Conservation (phyloP, 208 protist species). For the Leishmania martiniquensis region DNA sequence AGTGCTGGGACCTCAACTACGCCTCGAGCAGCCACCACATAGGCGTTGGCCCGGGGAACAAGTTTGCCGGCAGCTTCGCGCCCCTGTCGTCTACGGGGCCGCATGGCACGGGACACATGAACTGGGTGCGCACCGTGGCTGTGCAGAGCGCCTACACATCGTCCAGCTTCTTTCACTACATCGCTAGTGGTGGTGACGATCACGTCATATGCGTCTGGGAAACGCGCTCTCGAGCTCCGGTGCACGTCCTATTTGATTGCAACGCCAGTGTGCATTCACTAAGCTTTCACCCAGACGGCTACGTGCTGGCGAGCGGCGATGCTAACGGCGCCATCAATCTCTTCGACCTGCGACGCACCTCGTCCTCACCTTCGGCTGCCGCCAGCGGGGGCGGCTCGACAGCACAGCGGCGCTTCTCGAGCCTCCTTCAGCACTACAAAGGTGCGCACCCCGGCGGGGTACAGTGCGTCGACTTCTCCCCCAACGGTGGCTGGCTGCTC, state of each 20-base stretch:
- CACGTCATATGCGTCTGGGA: constrained; percentile 84
- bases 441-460: constrained; percentile 72
- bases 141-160: constrained; percentile 41
- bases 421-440: constrained; percentile 83
- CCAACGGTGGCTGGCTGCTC: constrained; percentile 81
- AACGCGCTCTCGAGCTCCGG: constrained; percentile 42
- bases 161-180: constrained; percentile 37
- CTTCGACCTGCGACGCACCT: constrained; percentile 74
- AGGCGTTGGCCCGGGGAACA: constrained; percentile 27
- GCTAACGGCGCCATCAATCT: constrained; percentile 81
- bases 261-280: constrained; percentile 57
- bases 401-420: constrained; percentile 12
- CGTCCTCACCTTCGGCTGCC: constrained; percentile 9
- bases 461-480: constrained; percentile 72
- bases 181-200: constrained; percentile 90
- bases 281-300: constrained; percentile 86
- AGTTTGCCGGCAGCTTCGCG: constrained; percentile 55
- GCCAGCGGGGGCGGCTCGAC: not conserved
- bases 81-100: constrained; percentile 8
- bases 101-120: constrained; percentile 60
- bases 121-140: constrained; percentile 78
- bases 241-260: constrained; percentile 74
- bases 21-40: constrained; percentile 15
- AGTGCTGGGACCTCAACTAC: constrained; percentile 71
- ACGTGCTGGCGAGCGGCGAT: constrained; percentile 73